Percentiles rank a stretch among this genome's conserved stretches.
Evolutionary conservation across 2,329 filamentous ascomycete species (phyloP).

Genomic region (Sclerotinia spermophila): DNA sequence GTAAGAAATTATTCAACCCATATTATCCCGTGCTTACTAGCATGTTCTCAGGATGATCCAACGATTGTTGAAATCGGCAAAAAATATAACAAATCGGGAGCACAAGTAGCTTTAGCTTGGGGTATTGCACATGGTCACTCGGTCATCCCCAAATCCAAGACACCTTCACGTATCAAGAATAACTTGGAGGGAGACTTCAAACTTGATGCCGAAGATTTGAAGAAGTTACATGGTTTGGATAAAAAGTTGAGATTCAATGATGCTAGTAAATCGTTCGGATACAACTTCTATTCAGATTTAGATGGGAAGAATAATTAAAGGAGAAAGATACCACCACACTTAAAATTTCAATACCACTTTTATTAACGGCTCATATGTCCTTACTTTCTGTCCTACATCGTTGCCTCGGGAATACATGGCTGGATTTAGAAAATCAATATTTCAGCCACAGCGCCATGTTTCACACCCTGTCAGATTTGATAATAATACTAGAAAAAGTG

Average conservation of each 20-base stretch:
- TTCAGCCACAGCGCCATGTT: background rate
- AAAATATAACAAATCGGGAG: slow-evolving; percentile 52
- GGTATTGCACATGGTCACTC: slow-evolving; percentile 53
- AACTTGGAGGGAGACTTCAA: slow-evolving; percentile 65
- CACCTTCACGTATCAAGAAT: slow-evolving; percentile 53
- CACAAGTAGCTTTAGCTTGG: slow-evolving; percentile 59
- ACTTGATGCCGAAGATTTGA: slow-evolving; percentile 53
- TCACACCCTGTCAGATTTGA: background rate
- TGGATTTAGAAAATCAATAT: background rate
- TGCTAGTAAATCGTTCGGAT: slow-evolving; percentile 52
- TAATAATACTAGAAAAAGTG: background rate
- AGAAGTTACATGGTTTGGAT: slow-evolving; percentile 49
- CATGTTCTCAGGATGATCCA: slow-evolving; percentile 45
- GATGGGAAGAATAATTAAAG: slow-evolving; percentile 48
- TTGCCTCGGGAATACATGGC: background rate
- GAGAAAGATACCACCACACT: background rate
- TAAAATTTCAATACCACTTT: background rate
- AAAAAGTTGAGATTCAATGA: slow-evolving; percentile 63
- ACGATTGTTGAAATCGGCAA: slow-evolving; percentile 52
- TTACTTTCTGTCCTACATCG: background rate
- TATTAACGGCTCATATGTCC: background rate
- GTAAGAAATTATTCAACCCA: slow-evolving; percentile 19
- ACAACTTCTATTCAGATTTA: slow-evolving; percentile 55
- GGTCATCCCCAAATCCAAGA: slow-evolving; percentile 62
- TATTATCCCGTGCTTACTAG: background rate